Percentiles rank a stretch among this genome's conserved stretches.
Evolutionary conservation across 2,329 filamentous ascomycete genomes (phyloP).

Genomic region (Paracamarosporium sp.): DNA sequence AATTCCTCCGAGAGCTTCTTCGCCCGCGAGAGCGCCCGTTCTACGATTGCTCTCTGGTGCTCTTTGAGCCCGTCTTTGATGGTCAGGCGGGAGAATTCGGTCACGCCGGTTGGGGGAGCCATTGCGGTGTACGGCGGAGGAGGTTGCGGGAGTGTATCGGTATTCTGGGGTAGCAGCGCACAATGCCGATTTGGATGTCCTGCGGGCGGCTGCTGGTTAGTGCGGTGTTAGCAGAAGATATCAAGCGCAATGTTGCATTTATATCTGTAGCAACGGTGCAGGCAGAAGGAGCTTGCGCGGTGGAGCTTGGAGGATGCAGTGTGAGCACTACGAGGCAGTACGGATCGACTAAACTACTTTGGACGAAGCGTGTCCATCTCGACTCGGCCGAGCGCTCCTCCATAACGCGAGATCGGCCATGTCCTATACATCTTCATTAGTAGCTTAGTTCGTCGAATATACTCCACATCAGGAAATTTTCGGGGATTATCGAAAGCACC

Average conservation of each 20-base stretch:
- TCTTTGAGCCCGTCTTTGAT: background rate
- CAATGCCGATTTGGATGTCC: background rate
- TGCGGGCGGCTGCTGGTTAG: background rate
- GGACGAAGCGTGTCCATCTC: background rate
- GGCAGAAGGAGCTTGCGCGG: background rate
- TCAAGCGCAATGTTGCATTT: background rate
- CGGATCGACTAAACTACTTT: conserved; percentile 1
- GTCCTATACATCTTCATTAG: background rate
- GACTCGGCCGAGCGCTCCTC: background rate
- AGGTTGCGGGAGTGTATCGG: background rate
- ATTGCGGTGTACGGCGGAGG: background rate
- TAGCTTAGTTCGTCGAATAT: background rate
- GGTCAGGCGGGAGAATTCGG: background rate
- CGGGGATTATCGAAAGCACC: background rate
- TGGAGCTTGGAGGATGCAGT: background rate
- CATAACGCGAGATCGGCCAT: background rate
- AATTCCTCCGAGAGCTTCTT: conserved; percentile 6
- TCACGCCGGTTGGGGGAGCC: background rate
- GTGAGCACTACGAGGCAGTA: no score
- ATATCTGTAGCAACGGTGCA: background rate
- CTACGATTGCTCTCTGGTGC: background rate
- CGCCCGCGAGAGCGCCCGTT: background rate
- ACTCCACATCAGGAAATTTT: background rate
- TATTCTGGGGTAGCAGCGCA: no score
- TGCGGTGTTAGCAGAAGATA: background rate